These are phyloP conservation scores for Cladosporium cucumerinum DNA, from an alignment of 2,329 filamentous ascomycete genomes.

Conservation along the genomic window DNA sequence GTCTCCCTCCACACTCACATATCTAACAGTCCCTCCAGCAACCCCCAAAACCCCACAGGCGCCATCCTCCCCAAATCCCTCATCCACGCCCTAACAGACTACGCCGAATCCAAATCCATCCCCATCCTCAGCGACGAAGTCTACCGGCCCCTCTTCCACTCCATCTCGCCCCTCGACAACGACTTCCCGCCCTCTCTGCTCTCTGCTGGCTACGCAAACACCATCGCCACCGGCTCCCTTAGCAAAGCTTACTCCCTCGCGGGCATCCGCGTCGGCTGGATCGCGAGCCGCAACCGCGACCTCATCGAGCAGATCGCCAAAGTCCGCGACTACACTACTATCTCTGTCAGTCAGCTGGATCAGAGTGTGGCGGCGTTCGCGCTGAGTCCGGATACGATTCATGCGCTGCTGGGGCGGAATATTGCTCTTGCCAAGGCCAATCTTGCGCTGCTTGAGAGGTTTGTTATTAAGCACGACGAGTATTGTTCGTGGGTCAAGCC, in stretches of 20 bases:
- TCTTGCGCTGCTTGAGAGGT: slow-evolving; percentile 61
- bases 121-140: slow-evolving; percentile 75
- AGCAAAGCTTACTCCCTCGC: slow-evolving; percentile 83
- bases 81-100: slow-evolving; percentile 59
- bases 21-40: slow-evolving; percentile 46
- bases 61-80: slow-evolving; percentile 61
- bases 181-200: slow-evolving; percentile 65
- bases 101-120: slow-evolving; percentile 62
- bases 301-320: slow-evolving; percentile 63
- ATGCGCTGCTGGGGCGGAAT: slow-evolving; percentile 61
- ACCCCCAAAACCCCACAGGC: slow-evolving; percentile 81
- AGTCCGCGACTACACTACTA: slow-evolving; percentile 79
- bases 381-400: slow-evolving; percentile 62
- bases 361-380: slow-evolving; percentile 76
- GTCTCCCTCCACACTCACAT: neutral
- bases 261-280: slow-evolving; percentile 79
- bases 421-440: slow-evolving; percentile 66
- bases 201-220: slow-evolving; percentile 67
- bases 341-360: slow-evolving; percentile 79
- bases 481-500: slow-evolving; percentile 70
- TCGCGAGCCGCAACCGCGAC: slow-evolving; percentile 61
- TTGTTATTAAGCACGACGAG: slow-evolving; percentile 62
- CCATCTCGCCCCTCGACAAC: slow-evolving; percentile 51
- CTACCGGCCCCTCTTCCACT: slow-evolving; percentile 79
- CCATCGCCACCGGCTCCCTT: slow-evolving; percentile 73